phyloP scores from a whole-genome alignment of 345 rosid species.

The Kernera saxatilis region DNA sequence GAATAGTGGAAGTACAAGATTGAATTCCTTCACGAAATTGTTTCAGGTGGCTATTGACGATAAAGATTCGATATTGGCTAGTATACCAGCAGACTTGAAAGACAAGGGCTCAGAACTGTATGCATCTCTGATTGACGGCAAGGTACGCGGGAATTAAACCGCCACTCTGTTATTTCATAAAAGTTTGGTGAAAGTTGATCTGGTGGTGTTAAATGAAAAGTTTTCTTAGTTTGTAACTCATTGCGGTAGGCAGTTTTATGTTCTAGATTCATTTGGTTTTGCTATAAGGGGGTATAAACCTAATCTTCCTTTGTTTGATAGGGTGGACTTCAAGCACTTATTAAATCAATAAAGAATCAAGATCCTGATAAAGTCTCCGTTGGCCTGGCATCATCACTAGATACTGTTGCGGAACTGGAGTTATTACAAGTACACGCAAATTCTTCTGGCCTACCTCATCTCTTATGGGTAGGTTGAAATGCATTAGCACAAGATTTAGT shows the following conservation, averaged over 20 bases:
- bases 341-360: slow-evolving; percentile 67
- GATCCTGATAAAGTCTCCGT: slow-evolving; percentile 89
- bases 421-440: slow-evolving; percentile 62
- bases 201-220: background rate
- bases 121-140: slow-evolving; percentile 68
- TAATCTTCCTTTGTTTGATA: slow-evolving; percentile 25
- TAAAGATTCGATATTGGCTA: slow-evolving; percentile 63
- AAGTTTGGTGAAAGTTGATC: background rate
- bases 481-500: background rate
- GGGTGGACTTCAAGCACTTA: slow-evolving; percentile 84
- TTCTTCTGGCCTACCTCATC: background rate
- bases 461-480: background rate
- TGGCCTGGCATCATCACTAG: slow-evolving; percentile 75
- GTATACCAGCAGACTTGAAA: slow-evolving; percentile 67
- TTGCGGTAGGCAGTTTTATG: background rate
- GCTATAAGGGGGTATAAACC: background rate
- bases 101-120: slow-evolving; percentile 62
- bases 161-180: background rate
- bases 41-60: slow-evolving; percentile 72
- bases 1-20: background rate
- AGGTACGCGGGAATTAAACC: slow-evolving; percentile 37
- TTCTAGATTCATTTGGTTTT: background rate
- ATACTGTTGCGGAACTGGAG: slow-evolving; percentile 80
- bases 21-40: background rate
- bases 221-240: background rate